Evolutionary conservation across 2,329 filamentous ascomycete species (phyloP).

Genomic region (Fusarium zealandicum): DNA sequence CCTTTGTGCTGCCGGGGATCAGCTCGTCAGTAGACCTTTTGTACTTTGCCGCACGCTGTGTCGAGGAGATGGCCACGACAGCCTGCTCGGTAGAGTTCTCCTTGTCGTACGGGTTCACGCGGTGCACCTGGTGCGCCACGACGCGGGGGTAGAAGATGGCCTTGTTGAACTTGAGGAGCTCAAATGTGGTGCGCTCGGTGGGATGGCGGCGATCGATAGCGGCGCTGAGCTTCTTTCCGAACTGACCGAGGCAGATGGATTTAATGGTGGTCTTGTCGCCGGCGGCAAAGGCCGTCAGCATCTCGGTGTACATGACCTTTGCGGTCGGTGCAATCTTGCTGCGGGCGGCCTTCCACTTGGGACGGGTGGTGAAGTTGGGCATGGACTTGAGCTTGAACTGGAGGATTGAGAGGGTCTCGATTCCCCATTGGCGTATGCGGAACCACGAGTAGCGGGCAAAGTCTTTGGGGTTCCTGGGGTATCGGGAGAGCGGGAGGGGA

Average conservation of each 20-base stretch:
- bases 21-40: constrained; percentile 47
- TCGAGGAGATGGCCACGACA: constrained; percentile 66
- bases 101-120: constrained; percentile 53
- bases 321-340: constrained; percentile 59
- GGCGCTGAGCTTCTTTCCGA: constrained; percentile 59
- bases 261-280: constrained; percentile 61
- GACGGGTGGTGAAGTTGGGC: constrained; percentile 51
- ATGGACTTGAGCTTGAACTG: constrained; percentile 56
- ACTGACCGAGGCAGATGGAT: constrained; percentile 60
- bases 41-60: constrained; percentile 60
- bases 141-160: constrained; percentile 55
- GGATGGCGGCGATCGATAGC: constrained; percentile 61
- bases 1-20: constrained; percentile 57
- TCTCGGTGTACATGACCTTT: constrained; percentile 64
- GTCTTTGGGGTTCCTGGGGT: constrained; percentile 40
- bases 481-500: constrained; percentile 49
- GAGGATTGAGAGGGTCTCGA: constrained; percentile 47
- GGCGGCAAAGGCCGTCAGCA: constrained; percentile 67
- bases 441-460: constrained; percentile 49
- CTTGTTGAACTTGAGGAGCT: constrained; percentile 60
- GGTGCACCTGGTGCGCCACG: constrained; percentile 61
- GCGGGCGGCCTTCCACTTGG: constrained; percentile 53
- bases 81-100: constrained; percentile 55
- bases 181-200: constrained; percentile 58
- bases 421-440: constrained; percentile 46